These are phyloP conservation scores for Termitomyces bulborhizus DNA, from an alignment of 768 basidiomycete species.

Conservation along the genomic window DNA sequence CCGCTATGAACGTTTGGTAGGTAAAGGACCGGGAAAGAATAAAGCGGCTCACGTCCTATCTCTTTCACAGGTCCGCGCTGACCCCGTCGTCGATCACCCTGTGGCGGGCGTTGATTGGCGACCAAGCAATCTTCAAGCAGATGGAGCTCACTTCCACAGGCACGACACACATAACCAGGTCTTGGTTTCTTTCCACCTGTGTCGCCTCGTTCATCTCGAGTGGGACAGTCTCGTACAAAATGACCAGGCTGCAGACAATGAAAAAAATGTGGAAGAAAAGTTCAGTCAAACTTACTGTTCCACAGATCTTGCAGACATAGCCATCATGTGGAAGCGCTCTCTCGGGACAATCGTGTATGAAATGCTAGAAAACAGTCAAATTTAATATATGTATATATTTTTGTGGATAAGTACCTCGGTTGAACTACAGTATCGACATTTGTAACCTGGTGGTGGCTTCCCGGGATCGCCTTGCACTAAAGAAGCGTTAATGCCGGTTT, in stretches of 20 bases:
- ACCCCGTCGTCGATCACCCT: constrained; percentile 33
- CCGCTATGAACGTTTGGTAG: constrained; percentile 42
- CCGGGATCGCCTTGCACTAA: constrained; percentile 36
- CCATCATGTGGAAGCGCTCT: constrained; percentile 72
- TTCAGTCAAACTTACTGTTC: constrained; percentile 38
- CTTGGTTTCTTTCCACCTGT: constrained; percentile 80
- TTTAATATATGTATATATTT: not conserved
- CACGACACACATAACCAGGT: constrained; percentile 84
- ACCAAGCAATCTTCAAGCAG: constrained; percentile 84
- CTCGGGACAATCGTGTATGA: constrained; percentile 71
- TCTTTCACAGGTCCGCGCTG: constrained; percentile 63
- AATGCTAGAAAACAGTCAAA: constrained; percentile 44
- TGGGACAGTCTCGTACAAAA: constrained; percentile 85
- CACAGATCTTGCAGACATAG: constrained; percentile 85
- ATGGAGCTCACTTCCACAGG: constrained; percentile 84
- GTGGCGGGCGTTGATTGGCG: constrained; percentile 44
- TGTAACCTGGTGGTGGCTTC: constrained; percentile 67
- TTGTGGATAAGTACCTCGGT: constrained; percentile 44
- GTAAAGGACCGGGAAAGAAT: not conserved
- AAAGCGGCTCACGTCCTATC: constrained; percentile 61
- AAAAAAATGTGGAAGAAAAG: not conserved
- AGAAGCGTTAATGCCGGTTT: not conserved
- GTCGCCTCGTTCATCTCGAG: constrained; percentile 69
- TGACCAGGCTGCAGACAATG: constrained; percentile 56
- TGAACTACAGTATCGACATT: constrained; percentile 72